Conservation (phyloP, 2,329 filamentous ascomycete genomes). For the Colletotrichum endophyticum region DNA sequence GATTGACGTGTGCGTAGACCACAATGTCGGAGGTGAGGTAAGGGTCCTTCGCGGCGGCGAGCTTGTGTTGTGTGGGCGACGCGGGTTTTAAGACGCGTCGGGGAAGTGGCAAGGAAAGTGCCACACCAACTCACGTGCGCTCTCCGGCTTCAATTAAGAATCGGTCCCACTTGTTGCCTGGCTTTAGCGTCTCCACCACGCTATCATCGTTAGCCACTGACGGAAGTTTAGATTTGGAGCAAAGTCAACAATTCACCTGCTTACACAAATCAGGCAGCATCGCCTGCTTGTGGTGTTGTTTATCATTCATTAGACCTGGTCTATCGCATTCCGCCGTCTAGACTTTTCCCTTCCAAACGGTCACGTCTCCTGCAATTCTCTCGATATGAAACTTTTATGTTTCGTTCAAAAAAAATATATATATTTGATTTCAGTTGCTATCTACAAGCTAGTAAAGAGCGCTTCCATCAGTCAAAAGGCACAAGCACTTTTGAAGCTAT, state of each 20-base stretch:
- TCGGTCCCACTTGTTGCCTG: not conserved
- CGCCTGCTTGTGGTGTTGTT: not conserved
- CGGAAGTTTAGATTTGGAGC: not conserved
- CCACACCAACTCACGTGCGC: conserved; percentile 43
- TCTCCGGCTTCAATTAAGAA: not conserved
- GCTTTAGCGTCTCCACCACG: not conserved
- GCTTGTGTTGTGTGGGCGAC: not conserved
- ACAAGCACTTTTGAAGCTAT: not conserved
- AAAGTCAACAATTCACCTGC: conserved; percentile 42
- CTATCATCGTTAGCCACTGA: not conserved
- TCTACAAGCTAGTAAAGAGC: not conserved
- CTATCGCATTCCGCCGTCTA: not conserved
- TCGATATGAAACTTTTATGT: not conserved
- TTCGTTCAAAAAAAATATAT: not conserved
- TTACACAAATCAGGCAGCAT: not conserved
- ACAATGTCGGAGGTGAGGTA: not conserved
- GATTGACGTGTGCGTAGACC: not conserved
- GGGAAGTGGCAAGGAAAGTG: conserved; percentile 28
- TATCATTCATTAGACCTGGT: not conserved
- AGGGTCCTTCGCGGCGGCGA: not conserved
- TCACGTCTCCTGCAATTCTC: not conserved
- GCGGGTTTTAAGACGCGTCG: conserved; percentile 35
- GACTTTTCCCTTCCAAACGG: not conserved
- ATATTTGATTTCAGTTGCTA: not conserved
- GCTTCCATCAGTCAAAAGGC: not conserved